Evolutionary conservation across 176 grass and related monocot genomes (phyloP).

Genomic region (Carex scoparia): DNA sequence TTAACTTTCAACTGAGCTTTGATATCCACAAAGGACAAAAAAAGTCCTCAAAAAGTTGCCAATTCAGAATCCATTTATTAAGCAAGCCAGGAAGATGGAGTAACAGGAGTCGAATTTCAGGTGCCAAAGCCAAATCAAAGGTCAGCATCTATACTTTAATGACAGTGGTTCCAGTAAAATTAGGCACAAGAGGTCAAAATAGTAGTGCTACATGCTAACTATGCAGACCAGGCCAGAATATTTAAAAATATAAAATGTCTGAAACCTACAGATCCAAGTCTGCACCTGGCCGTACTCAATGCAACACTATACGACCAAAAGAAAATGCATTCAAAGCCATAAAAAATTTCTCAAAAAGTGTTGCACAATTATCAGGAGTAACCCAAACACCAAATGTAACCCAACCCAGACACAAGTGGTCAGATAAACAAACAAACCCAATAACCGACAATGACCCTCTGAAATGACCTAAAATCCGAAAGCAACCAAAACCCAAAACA

Average conservation of each 20-base stretch:
- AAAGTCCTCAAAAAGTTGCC: background rate
- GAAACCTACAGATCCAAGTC: background rate
- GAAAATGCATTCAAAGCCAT: background rate
- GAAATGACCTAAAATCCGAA: background rate
- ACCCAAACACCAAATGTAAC: background rate
- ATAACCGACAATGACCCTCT: background rate
- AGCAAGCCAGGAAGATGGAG: constrained; percentile 5
- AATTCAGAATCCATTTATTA: background rate
- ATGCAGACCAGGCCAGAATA: background rate
- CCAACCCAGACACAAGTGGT: background rate
- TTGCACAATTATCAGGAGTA: background rate
- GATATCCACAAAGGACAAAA: background rate
- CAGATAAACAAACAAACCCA: background rate
- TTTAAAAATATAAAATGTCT: background rate
- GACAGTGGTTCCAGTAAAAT: constrained; percentile 64
- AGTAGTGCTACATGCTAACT: background rate
- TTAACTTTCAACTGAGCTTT: background rate
- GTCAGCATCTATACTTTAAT: constrained; percentile 19
- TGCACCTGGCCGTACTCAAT: background rate
- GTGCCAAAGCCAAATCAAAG: constrained; percentile 38
- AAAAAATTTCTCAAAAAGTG: background rate
- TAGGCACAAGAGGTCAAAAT: constrained; percentile 29
- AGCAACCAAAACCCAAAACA: background rate
- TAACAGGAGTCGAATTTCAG: constrained; percentile 39
- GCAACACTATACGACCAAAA: background rate